Percentiles rank a stretch among this genome's conserved stretches.
Evolutionary conservation across 1,284 basidiomycete genomes (phyloP).

Genomic region (Volvariella surrecta): DNA sequence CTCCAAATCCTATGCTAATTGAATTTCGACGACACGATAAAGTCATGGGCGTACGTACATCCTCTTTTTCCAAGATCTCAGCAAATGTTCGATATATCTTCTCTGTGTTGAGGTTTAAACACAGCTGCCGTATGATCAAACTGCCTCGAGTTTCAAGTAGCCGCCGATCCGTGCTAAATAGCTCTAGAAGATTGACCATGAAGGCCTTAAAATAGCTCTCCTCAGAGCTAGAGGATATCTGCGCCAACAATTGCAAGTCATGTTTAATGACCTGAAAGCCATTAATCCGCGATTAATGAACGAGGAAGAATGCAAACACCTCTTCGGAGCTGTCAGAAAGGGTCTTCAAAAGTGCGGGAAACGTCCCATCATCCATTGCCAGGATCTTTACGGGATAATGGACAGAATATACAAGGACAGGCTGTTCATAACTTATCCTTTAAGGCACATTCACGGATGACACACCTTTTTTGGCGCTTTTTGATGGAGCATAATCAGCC

Average conservation of each 20-base stretch:
- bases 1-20: constrained; percentile 70
- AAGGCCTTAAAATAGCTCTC: constrained; percentile 94
- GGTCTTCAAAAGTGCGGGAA: constrained; percentile 91
- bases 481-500: constrained; percentile 98
- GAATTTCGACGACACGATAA: constrained; percentile 1
- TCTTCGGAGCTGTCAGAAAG: constrained; percentile 96
- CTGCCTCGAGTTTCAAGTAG: constrained; percentile 90
- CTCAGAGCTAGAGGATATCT: constrained; percentile 91
- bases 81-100: constrained; percentile 94
- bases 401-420: background rate
- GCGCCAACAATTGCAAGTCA: constrained; percentile 91
- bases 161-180: constrained; percentile 92
- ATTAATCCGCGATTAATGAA: too few species aligned
- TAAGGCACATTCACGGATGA: constrained; percentile 5
- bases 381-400: constrained; percentile 55
- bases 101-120: constrained; percentile 91
- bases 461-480: constrained; percentile 90
- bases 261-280: constrained; percentile 74
- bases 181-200: constrained; percentile 89
- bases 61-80: constrained; percentile 96
- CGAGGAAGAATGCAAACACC: constrained; percentile 29
- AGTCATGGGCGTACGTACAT: constrained; percentile 44
- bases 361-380: constrained; percentile 94
- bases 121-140: constrained; percentile 93
- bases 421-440: background rate